Evolutionary conservation across 768 basidiomycete genomes (phyloP).

Genomic region (Pisolithus tinctorius): DNA sequence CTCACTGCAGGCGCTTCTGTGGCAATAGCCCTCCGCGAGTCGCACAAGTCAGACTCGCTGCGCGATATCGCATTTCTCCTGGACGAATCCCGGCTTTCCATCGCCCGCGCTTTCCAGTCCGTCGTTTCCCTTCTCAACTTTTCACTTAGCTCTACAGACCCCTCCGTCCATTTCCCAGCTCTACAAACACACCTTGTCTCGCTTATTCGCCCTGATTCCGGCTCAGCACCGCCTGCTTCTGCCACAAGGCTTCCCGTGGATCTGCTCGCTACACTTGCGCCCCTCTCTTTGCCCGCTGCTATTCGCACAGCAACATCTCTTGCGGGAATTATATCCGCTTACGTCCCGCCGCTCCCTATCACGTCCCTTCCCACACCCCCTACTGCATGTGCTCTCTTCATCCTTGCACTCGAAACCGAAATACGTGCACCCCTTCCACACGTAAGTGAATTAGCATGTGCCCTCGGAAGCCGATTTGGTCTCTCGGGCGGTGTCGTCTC

Average conservation of each 20-base stretch:
- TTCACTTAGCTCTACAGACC: slow-evolving; percentile 47
- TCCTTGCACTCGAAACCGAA: slow-evolving; percentile 69
- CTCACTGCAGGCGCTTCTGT: slow-evolving; percentile 63
- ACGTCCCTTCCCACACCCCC: slow-evolving; percentile 36
- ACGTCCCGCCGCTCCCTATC: slow-evolving; percentile 34
- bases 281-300: slow-evolving; percentile 34
- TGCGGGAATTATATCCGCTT: slow-evolving; percentile 38
- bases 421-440: slow-evolving; percentile 44
- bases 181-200: slow-evolving; percentile 49
- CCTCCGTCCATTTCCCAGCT: slow-evolving; percentile 52
- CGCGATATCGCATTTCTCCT: slow-evolving; percentile 64
- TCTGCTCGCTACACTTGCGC: slow-evolving; percentile 31
- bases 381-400: slow-evolving; percentile 61
- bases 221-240: slow-evolving; percentile 9
- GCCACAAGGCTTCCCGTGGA: slow-evolving; percentile 24
- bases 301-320: slow-evolving; percentile 37
- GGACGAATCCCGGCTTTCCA: slow-evolving; percentile 40
- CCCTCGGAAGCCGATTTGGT: slow-evolving; percentile 46
- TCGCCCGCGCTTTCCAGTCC: slow-evolving; percentile 51
- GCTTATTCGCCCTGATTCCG: slow-evolving; percentile 26
- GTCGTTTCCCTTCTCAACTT: slow-evolving; percentile 48
- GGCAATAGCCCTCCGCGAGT: slow-evolving; percentile 65
- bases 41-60: slow-evolving; percentile 59
- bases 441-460: slow-evolving; percentile 50
- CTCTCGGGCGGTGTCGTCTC: slow-evolving; percentile 51